These are phyloP conservation scores for Alternaria angustiovoidea DNA, from an alignment of 2,329 filamentous ascomycete genomes.

Conservation along the genomic window DNA sequence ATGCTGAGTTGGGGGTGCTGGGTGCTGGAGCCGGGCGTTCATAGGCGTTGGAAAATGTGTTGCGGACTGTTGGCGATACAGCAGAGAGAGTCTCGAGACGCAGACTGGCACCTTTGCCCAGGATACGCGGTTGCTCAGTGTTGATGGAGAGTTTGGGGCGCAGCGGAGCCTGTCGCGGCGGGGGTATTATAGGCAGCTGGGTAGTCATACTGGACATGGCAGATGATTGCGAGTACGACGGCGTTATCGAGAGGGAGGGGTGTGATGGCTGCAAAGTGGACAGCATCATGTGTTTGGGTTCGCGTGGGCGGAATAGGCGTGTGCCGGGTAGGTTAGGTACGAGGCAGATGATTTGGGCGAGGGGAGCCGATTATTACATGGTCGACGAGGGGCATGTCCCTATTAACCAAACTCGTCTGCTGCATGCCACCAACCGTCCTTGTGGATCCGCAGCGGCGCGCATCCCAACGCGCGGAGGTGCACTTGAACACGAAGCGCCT, in stretches of 20 bases:
- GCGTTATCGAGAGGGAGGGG: slow-evolving; percentile 36
- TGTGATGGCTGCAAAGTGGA: slow-evolving; percentile 42
- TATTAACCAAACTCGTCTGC: slow-evolving; percentile 3
- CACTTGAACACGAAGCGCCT: slow-evolving; percentile 18
- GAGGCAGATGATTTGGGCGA: slow-evolving; percentile 9
- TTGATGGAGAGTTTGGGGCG: slow-evolving; percentile 69
- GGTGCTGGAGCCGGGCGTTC: slow-evolving; percentile 51
- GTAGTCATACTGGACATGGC: slow-evolving; percentile 51
- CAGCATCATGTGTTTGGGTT: slow-evolving; percentile 44
- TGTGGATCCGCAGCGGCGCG: slow-evolving; percentile 10
- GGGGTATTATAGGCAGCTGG: slow-evolving; percentile 56
- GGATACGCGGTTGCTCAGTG: slow-evolving; percentile 60
- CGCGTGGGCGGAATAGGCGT: slow-evolving; percentile 3
- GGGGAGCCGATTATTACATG: background rate
- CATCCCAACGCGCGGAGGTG: slow-evolving; percentile 14
- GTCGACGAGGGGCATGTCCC: slow-evolving; percentile 6
- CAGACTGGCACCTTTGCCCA: slow-evolving; percentile 63
- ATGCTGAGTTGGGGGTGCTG: slow-evolving; percentile 41
- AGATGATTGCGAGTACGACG: slow-evolving; percentile 39
- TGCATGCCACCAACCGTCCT: slow-evolving; percentile 3
- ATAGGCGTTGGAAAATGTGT: slow-evolving; percentile 69
- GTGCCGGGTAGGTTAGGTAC: background rate
- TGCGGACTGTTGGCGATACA: slow-evolving; percentile 67
- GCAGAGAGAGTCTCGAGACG: slow-evolving; percentile 62
- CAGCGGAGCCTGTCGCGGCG: slow-evolving; percentile 39